Base-by-base conservation (phyloP, 768 basidiomycete genomes). In the Boletus edulis region DNA sequence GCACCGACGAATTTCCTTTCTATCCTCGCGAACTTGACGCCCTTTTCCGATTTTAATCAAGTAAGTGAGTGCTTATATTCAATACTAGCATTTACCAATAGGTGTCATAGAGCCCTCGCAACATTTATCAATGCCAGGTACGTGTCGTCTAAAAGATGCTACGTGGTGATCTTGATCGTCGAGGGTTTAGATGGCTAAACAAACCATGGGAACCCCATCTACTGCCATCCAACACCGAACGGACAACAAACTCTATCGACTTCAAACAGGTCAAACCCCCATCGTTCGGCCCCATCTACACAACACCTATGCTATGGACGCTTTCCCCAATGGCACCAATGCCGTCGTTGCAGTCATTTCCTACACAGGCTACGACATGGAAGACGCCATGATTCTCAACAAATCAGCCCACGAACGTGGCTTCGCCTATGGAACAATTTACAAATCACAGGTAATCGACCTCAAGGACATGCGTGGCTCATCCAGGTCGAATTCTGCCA, bases 351-450 rank as follows among this genome's bases (percentile, higher is more conserved):
- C 97, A n/a, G 97, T 99, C 67, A 98, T 99, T 64, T 99, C 97
- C 1, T 99, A 99, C 69, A 99, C 97, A 4, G 97, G 97, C 4
- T 99, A 99, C 73, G 97, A 99, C 71, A 99, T 99, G 97, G 97
- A 99, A 75, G 97, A 99, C 64, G 97, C 97, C 61, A 99, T 99
- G 97, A 99, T 99, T 62, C 76, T 99, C 49, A 99, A 99, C 73
- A 99, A 99, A 74, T 98, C 95, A 1, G 89, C 94, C 3, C 94
- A 99, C 68, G 97, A 99, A 74, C 88, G 97, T 32, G 97, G 97
- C 0, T 99, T 99, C 68, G 94, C 81, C 1, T 96, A 98, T 67
- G 97, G 97, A 27, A 92, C 94, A 1, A 84, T 99, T 32, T 98
- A 98, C 79, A 98, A 98, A 72, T 87, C 92, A 5, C 86, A 94